A percentile compares a stretch with the other conserved stretches of the same genome.
These are phyloP conservation scores for Exophiala oligosperma DNA, from an alignment of 2,329 filamentous ascomycete species.

Conservation along the genomic window DNA sequence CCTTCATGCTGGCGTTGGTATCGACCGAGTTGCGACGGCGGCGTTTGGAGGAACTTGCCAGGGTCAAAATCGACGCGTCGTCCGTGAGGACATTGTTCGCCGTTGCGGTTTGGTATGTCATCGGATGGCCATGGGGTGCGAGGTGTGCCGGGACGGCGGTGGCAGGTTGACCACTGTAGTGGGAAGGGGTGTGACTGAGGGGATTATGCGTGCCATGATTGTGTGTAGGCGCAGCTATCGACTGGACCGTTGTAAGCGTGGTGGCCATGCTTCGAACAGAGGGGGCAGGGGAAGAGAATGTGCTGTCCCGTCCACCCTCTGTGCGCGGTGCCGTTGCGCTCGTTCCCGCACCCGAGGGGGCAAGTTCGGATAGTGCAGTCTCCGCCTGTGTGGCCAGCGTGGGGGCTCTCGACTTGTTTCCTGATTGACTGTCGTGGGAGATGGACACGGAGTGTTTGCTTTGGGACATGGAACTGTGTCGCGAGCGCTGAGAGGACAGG, in stretches of 20 bases:
- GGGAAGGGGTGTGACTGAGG: constrained; percentile 39
- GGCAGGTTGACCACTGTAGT: constrained; percentile 61
- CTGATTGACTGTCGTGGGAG: constrained; percentile 60
- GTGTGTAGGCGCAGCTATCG: constrained; percentile 53
- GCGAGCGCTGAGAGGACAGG: constrained; percentile 55
- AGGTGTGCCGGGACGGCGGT: constrained; percentile 63
- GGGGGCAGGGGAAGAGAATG: constrained; percentile 64
- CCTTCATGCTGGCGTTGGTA: constrained; percentile 66
- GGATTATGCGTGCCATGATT: constrained; percentile 27
- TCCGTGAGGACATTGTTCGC: constrained; percentile 65
- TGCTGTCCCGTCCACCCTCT: constrained; percentile 67
- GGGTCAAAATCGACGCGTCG: constrained; percentile 65
- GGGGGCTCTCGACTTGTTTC: constrained; percentile 69
- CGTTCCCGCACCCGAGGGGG: constrained; percentile 79
- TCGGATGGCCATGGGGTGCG: constrained; percentile 50
- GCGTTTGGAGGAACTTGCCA: constrained; percentile 65
- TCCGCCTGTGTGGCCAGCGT: constrained; percentile 84
- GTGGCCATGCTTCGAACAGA: constrained; percentile 67
- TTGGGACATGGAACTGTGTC: constrained; percentile 55
- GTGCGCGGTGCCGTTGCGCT: constrained; percentile 64
- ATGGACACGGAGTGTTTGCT: constrained; percentile 63
- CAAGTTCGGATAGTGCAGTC: constrained; percentile 70
- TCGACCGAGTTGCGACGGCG: constrained; percentile 64
- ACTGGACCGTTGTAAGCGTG: constrained; percentile 67
- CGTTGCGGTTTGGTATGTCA: constrained; percentile 61